These are phyloP conservation scores for Williopsis jadinii DNA, from an alignment of 1,139 yeast species.

Conservation along the genomic window DNA sequence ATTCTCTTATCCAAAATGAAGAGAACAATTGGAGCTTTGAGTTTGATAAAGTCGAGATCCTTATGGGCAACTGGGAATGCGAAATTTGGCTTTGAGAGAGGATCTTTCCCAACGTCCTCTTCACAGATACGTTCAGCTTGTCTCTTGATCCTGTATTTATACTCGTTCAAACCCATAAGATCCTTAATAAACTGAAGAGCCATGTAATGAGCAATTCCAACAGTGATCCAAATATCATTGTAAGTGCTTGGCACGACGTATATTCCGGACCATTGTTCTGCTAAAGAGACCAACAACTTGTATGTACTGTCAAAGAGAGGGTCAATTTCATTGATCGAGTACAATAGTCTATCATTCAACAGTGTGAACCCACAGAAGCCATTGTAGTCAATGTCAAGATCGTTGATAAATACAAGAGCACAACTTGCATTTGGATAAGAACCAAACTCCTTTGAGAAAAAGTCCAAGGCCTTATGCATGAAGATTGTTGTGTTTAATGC, in stretches of 20 bases:
- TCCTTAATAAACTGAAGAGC: conserved; percentile 60
- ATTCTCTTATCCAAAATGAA: conserved; percentile 82
- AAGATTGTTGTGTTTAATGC: conserved; percentile 75
- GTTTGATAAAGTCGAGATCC: conserved; percentile 55
- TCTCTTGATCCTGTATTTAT: conserved; percentile 60
- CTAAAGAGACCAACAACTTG: conserved; percentile 57
- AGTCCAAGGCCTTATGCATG: conserved; percentile 72
- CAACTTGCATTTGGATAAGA: conserved; percentile 87
- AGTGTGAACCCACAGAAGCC: conserved; percentile 77
- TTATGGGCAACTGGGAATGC: conserved; percentile 59
- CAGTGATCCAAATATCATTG: conserved; percentile 87
- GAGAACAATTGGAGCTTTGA: conserved; percentile 83
- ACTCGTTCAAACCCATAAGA: conserved; percentile 81
- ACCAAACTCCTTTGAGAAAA: conserved; percentile 81
- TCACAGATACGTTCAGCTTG: conserved; percentile 61
- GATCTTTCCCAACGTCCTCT: conserved; percentile 74
- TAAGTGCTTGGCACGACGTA: conserved; percentile 77
- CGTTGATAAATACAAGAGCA: conserved; percentile 68
- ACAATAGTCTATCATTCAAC: conserved; percentile 57
- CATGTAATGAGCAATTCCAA: conserved; percentile 85
- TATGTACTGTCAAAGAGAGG: conserved; percentile 72
- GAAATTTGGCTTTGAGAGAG: conserved; percentile 63
- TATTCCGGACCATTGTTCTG: conserved; percentile 92
- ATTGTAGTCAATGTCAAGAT: conserved; percentile 43
- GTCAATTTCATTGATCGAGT: conserved; percentile 72